Base-by-base conservation (phyloP, 73 alveolate species). In the Paramecium biaurelia region DNA sequence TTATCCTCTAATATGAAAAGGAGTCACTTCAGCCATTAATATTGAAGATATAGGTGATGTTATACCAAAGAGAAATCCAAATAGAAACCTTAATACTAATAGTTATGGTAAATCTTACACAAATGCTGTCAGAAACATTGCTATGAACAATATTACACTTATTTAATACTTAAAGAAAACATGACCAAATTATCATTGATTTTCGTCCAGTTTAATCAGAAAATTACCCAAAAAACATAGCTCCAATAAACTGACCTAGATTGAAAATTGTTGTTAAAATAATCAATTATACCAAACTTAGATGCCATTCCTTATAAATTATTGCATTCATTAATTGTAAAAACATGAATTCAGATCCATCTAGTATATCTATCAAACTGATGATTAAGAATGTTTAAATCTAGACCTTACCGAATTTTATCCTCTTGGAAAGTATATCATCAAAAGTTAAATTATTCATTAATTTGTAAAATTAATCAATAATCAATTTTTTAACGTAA, bases 331-430 rank as follows among this genome's bases (percentile, higher is more conserved):
- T 26, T 30, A 89, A 70, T 82, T 58, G 53, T 47, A 89, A 70
- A 89, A 70, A 89, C 49, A 70, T 43, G 26, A 45, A 26, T 72
- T 89, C 94, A 14, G 90, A 34, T 89, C 94, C 94, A 70, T 89
- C 94, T 2, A 89, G 21, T 38, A 89, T 45, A 89, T 70, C 92
- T 14, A 89, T 28, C 11, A 89, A 72, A 12, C 84, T 45, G 12
- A 89, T 82, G 11, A 89, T 45, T 28, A 26, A 41, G 12, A 89
- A 70, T 23, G 74, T 41, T 12, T 58, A 23, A 35, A 89, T 89
- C 74, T 89, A 35, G 76, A 49, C 79, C 47, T 41, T 42, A 1
- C 94, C 94, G 49, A 70, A 70, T 68, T 72, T 72, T 10, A 70
- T 89, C 28, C 38, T 38, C 7, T 18, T 26, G 1, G 94, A 70